Base-by-base conservation (phyloP, 2,329 filamentous ascomycete species). In the Phialophora verrucosa region DNA sequence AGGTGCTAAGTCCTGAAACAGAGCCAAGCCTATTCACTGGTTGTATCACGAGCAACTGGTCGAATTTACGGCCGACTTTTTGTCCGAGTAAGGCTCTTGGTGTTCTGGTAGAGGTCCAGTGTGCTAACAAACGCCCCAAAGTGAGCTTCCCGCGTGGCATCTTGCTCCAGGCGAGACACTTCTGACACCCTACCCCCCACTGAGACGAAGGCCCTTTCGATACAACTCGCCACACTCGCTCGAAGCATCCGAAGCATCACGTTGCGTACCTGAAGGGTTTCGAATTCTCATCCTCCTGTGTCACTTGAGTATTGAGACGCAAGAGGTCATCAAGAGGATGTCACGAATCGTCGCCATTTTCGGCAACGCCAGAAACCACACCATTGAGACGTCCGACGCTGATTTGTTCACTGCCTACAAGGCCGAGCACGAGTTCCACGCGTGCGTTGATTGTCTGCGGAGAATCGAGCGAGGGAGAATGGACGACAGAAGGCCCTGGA, bases 401-500 rank as follows among this genome's bases (percentile, higher is more conserved):
- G 44, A 44, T 10, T 63, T 49, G n/a, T 44, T 38, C 31, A 25
- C 35, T 10, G 42, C 62, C 20, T 63, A 63, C 54, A 63, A 56
- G 51, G 23, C 62, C 32, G 62, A 63, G 42, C 53, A 63, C 44
- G 62, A 63, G 31, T 63, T 63, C 25, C 62, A 63, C 25, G 47
- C 53, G 17, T 63, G 62, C 35, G 51, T 63, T 20, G 62, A 63
- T 38, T 63, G 62, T 27, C 35, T 63, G 23, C 62, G 62, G 17
- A 50, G 62, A 17, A 63, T 63, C 38, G 23, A 53, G 10, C 38
- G 38, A 14, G n/a, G 3, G 8, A 17, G 35, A 4, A 51, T 4
- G 31, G 14, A 35, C 32, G 29, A 7, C 17, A 44, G 2, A 44
- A 2, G 12, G 3, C 42, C 42, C n/a, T 12, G 12, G 42, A 44